These are phyloP conservation scores for Boletus insuetus DNA, from an alignment of 768 basidiomycete species.

Conservation along the genomic window DNA sequence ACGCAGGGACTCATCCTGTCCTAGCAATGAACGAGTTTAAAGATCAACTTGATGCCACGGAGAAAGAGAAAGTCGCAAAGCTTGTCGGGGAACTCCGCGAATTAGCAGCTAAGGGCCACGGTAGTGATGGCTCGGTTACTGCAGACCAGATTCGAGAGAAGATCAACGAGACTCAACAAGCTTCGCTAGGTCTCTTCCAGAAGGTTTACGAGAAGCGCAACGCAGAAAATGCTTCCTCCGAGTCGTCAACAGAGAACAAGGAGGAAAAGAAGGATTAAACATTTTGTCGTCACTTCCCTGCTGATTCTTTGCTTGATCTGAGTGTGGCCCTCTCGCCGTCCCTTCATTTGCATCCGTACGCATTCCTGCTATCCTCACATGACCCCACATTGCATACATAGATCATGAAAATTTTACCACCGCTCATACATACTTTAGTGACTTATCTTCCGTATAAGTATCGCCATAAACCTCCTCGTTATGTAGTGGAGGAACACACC, in stretches of 20 bases:
- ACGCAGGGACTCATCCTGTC: neutral
- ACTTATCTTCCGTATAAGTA: conserved; percentile 17
- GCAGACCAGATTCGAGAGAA: conserved; percentile 89
- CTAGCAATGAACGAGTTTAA: conserved; percentile 96
- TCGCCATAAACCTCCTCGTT: conserved; percentile 7
- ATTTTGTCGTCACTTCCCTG: neutral
- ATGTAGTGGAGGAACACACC: conserved; percentile 22
- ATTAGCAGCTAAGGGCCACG: conserved; percentile 85
- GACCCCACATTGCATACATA: conserved; percentile 28
- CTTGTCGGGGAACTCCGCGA: conserved; percentile 87
- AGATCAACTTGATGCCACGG: conserved; percentile 87
- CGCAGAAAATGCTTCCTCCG: conserved; percentile 58
- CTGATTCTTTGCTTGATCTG: conserved; percentile 5
- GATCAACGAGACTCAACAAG: conserved; percentile 91
- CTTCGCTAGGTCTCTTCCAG: conserved; percentile 95
- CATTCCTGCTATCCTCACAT: conserved; percentile 1
- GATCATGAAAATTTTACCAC: conserved; percentile 30
- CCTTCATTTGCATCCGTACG: conserved; percentile 23
- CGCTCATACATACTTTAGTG: conserved; percentile 25
- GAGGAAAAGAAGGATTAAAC: conserved; percentile 85
- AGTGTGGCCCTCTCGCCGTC: conserved; percentile 18
- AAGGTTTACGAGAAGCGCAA: conserved; percentile 94
- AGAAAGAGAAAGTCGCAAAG: conserved; percentile 92
- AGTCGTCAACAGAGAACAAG: conserved; percentile 43
- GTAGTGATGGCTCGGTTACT: conserved; percentile 75